These are phyloP conservation scores for Populus pruinosa DNA, from an alignment of 345 rosid genomes.

Conservation along the genomic window DNA sequence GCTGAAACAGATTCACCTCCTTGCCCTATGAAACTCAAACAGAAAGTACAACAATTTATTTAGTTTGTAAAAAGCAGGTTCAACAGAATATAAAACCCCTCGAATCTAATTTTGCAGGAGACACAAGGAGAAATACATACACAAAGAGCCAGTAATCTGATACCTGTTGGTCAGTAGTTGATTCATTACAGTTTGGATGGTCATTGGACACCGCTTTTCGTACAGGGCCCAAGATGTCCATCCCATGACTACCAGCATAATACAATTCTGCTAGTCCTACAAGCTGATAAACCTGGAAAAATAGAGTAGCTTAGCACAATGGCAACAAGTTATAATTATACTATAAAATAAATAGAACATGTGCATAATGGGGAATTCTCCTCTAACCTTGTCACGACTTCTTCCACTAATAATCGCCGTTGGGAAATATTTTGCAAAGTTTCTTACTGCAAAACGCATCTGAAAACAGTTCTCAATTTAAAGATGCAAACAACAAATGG, in stretches of 20 bases:
- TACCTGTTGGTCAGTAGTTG: constrained; percentile 74
- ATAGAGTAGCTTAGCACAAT: constrained; percentile 3
- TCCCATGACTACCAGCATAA: constrained; percentile 99
- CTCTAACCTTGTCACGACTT: constrained; percentile 77
- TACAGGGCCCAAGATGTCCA: constrained; percentile 87
- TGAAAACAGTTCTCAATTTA: constrained; percentile 20
- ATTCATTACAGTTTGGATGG: constrained; percentile 48
- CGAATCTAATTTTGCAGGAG: background rate
- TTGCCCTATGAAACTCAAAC: constrained; percentile 48
- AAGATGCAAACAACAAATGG: background rate
- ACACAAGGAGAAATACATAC: background rate
- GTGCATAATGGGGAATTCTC: background rate
- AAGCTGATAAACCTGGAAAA: constrained; percentile 65
- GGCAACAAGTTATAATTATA: background rate
- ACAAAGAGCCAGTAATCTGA: background rate
- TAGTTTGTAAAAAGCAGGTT: too few relatives aligned
- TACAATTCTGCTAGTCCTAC: constrained; percentile 89
- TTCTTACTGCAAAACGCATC: constrained; percentile 92
- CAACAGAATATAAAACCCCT: background rate
- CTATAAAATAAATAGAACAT: background rate
- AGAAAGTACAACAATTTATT: background rate
- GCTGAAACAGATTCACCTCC: constrained; percentile 81
- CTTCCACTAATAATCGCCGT: constrained; percentile 97
- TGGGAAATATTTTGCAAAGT: constrained; percentile 70
- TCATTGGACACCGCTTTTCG: constrained; percentile 34